Evolutionary conservation across 2,329 filamentous ascomycete species (phyloP).

Genomic region (Monosporascus ibericus): DNA sequence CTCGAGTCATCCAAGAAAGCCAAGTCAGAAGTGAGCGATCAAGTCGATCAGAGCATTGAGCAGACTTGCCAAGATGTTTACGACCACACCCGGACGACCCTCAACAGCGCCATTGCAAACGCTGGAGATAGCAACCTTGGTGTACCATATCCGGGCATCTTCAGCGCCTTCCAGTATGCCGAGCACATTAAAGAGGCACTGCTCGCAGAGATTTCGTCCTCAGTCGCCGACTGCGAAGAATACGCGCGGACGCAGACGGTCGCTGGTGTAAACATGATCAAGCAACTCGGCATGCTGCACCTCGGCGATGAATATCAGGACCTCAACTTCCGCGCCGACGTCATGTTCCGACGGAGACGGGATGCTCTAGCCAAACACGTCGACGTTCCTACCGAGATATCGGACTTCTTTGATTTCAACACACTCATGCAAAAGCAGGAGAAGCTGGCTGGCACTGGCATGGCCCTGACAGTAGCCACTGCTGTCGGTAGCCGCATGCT

Average conservation of each 20-base stretch:
- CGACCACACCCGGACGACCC: constrained; percentile 67
- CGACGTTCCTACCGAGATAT: constrained; percentile 79
- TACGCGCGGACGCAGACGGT: constrained; percentile 74
- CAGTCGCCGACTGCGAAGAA: constrained; percentile 76
- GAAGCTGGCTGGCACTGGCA: constrained; percentile 87
- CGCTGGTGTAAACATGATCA: constrained; percentile 77
- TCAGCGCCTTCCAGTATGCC: constrained; percentile 83
- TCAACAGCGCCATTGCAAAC: constrained; percentile 68
- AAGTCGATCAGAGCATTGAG: constrained; percentile 77
- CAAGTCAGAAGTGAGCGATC: constrained; percentile 70
- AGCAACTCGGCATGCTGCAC: constrained; percentile 80
- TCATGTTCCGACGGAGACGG: constrained; percentile 85
- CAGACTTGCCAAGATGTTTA: constrained; percentile 82
- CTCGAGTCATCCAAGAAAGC: constrained; percentile 80
- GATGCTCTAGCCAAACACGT: constrained; percentile 80
- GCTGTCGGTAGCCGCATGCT: constrained; percentile 77
- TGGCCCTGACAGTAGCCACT: constrained; percentile 87
- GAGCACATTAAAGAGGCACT: constrained; percentile 91
- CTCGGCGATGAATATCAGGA: constrained; percentile 82
- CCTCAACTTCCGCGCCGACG: constrained; percentile 80
- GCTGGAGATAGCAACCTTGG: constrained; percentile 74
- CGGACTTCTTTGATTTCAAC: constrained; percentile 87
- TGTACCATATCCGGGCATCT: constrained; percentile 79
- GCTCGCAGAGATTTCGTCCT: constrained; percentile 76
- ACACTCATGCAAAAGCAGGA: constrained; percentile 84